Evolutionary conservation across 1,284 basidiomycete genomes (phyloP).

Genomic region (Heterobasidion annosum): DNA sequence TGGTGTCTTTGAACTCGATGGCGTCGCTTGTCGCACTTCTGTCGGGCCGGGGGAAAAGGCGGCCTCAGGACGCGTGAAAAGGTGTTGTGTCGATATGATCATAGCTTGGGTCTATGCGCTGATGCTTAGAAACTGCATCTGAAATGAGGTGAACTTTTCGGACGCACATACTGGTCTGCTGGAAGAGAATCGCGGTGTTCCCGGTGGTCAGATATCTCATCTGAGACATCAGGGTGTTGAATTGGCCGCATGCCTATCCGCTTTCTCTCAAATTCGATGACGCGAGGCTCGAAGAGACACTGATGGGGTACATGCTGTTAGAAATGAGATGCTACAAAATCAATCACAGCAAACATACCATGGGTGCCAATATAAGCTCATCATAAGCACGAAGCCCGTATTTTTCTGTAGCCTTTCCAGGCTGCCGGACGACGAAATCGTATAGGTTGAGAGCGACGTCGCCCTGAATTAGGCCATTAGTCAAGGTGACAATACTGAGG

Average conservation of each 20-base stretch:
- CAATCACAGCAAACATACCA: constrained; percentile 42
- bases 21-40: constrained; percentile 8
- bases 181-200: constrained; percentile 17
- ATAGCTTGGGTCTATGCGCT: constrained; percentile 67
- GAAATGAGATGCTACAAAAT: not conserved
- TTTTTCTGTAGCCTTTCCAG: constrained; percentile 74
- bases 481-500: not conserved
- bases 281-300: constrained; percentile 89
- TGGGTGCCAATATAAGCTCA: constrained; percentile 91
- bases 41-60: constrained; percentile 14
- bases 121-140: not conserved
- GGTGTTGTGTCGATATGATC: constrained; percentile 79
- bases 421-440: constrained; percentile 81
- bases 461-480: constrained; percentile 33
- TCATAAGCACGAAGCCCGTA: constrained; percentile 91
- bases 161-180: constrained; percentile 52
- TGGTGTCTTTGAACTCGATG: constrained; percentile 14
- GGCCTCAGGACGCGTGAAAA: constrained; percentile 33
- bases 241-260: constrained; percentile 37
- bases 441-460: constrained; percentile 85
- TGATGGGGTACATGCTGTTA: constrained; percentile 20
- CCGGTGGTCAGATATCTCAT: constrained; percentile 60
- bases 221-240: constrained; percentile 50
- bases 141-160: constrained; percentile 2
- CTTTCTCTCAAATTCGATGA: constrained; percentile 86